Base-by-base conservation (phyloP, 345 rosid species). In the Eucalyptus cloeziana region DNA sequence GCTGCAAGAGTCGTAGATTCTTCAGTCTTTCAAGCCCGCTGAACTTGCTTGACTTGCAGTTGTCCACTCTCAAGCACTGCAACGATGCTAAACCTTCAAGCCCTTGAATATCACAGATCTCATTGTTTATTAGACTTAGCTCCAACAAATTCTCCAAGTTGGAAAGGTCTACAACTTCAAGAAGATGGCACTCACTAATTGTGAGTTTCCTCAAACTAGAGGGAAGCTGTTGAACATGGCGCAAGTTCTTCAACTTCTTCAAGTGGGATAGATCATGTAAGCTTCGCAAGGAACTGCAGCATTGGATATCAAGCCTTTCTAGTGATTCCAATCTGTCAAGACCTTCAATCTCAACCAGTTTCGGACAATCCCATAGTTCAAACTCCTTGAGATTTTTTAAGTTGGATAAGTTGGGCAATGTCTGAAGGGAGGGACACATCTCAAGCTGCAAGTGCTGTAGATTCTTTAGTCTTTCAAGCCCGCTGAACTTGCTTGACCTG, bases 361-460 rank as follows among this genome's bases (percentile, higher is more conserved):
- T 3, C 0, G 7, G n/a, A 60, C 31, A 60, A 10, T 60, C 0
- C 31, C 14, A 5, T 25, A 60, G 13, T 60, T 3, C 0, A 1
- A 60, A 12, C 4, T 60, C n/a, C 67, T 11, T 11, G n/a, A 58
- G n/a, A 25, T 60, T 60, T 11, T 25, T 25, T 0, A 60, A 60
- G n/a, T 10, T 25, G 5, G 15, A 60, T 5, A 60, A 60, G 67
- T 56, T 24, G 30, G 62, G 13, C 13, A 24, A 56, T 22, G 30
- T 56, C 13, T 1, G 30, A 56, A 56, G 62, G 62, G 3, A 22
- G 30, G 1, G 12, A 15, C 62, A 56, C 5, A 9, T 8, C 4
- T 4, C 0, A 22, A 56, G 12, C 12, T 0, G 5, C 30, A 56
- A 10, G 6, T 0, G 0, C 0, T 0, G 2, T 22, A 56, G 62